Percentiles rank a stretch among this genome's conserved stretches.
phyloP scores from a whole-genome alignment of 805 yeast species.

The Wickerhamiella qilinensis region DNA sequence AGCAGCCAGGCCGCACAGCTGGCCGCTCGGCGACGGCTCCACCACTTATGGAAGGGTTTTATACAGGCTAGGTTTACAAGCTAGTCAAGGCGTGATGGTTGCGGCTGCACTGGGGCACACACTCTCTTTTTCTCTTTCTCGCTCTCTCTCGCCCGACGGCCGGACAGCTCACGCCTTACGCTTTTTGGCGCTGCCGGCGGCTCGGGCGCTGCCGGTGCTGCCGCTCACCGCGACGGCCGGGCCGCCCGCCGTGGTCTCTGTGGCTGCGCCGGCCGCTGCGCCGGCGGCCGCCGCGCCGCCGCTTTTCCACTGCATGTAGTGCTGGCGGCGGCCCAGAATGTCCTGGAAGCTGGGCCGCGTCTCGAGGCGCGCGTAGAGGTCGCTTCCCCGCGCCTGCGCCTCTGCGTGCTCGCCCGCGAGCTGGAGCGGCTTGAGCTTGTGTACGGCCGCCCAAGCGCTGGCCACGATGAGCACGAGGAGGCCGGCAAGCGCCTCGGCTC shows the following conservation, averaged over 20 bases:
- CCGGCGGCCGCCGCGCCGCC: neutral
- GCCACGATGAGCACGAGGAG: slow-evolving; percentile 27
- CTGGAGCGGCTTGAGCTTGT: slow-evolving; percentile 31
- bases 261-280: neutral
- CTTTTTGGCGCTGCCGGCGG: neutral
- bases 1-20: too few species aligned
- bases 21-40: too few species aligned
- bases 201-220: neutral
- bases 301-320: slow-evolving; percentile 22
- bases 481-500: slow-evolving; percentile 35
- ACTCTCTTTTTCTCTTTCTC: too few species aligned
- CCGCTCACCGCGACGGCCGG: neutral
- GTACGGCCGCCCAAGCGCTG: slow-evolving; percentile 19
- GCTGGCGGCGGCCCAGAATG: slow-evolving; percentile 29
- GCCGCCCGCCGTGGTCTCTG: neutral
- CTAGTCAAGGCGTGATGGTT: too few species aligned
- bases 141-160: too few species aligned
- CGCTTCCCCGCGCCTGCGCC: slow-evolving; percentile 32
- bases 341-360: slow-evolving; percentile 38
- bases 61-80: too few species aligned
- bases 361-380: slow-evolving; percentile 32
- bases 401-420: slow-evolving; percentile 33
- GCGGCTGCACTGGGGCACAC: too few species aligned
- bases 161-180: neutral
- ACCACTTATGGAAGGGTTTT: too few species aligned